Evolutionary conservation across 345 rosid species (phyloP), one percentile per base, ranked within the genome.

Genomic region (Carallia brachiata): DNA sequence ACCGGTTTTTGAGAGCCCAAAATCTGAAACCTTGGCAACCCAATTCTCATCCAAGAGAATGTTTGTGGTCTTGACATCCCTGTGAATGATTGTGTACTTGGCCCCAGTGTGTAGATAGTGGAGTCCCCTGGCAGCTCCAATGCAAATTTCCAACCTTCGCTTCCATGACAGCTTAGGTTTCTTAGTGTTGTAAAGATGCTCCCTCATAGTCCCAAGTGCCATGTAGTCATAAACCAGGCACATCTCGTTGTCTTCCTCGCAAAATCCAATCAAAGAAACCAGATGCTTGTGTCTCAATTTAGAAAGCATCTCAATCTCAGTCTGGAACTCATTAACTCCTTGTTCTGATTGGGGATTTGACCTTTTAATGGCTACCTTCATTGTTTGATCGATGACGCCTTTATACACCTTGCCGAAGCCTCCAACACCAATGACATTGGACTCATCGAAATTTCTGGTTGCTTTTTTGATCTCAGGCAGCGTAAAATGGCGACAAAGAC

Each of bases 61-160:
- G 83, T 95, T 92, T 15, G 97, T 89, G 16, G 97, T 89, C 81
- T 94, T 94, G 1, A 94, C 97, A 62, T 94, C 99, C 58, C 99
- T 72, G 79, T 94, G 99, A 67, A 92, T 92, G 68, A 94, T 94
- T 7, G 93, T 89, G 80, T 89, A 86, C 69, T 84, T 83, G 0
- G 99, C 96, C 27, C 97, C 97, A 0, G 97, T 94, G 81, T 94
- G 98, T 9, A 91, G 89, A 75, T 94, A 91, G 69, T 94, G 97
- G 50, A 90, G 77, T 56, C 99, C 97, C 67, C 93, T 83, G 1
- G 97, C 97, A 1, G 93, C 87, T 67, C 97, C 96, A 60, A 91
- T 87, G 6, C 87, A 89, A 1, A 90, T 78, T 66, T 95, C 97
- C 63, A 92, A 54, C 71, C 97, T 83, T 65, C 83, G 89, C 63